phyloP scores from a whole-genome alignment of 2,329 filamentous ascomycete species.

The Talaromyces sp. region DNA sequence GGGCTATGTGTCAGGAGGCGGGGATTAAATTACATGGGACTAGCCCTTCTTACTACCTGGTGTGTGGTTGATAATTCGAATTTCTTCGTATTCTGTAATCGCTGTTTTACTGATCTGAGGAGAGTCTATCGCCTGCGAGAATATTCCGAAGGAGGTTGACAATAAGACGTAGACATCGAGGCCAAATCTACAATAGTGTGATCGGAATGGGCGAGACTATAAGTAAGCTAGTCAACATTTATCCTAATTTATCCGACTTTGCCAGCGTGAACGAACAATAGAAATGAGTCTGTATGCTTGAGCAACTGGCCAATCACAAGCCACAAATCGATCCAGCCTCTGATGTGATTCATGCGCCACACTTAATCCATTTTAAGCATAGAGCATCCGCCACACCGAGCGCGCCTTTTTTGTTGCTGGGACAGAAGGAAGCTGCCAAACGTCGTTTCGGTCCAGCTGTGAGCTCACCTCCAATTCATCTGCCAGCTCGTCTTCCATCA shows the following conservation, averaged over 20 bases:
- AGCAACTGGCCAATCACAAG: constrained; percentile 4
- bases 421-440: not conserved
- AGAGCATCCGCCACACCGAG: constrained; percentile 14
- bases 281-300: not conserved
- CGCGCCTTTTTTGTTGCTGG: constrained; percentile 12
- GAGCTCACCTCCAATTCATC: constrained; percentile 2
- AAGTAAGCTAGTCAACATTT: too few species aligned
- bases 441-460: not conserved
- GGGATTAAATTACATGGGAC: not conserved
- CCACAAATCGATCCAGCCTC: not conserved
- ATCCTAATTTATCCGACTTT: too few species aligned
- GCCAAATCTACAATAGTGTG: not conserved
- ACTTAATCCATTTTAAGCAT: not conserved
- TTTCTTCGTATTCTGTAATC: not conserved
- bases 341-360: not conserved
- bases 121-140: not conserved
- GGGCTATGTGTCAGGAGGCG: constrained; percentile 4
- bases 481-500: constrained; percentile 1
- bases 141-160: not conserved
- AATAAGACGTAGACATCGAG: not conserved
- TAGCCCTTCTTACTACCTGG: not conserved
- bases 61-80: not conserved
- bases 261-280: too few species aligned
- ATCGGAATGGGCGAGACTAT: not conserved
- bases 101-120: not conserved